phyloP scores from a whole-genome alignment of 495 filamentous ascomycete species.

The Hypomontagnella monticulosa region DNA sequence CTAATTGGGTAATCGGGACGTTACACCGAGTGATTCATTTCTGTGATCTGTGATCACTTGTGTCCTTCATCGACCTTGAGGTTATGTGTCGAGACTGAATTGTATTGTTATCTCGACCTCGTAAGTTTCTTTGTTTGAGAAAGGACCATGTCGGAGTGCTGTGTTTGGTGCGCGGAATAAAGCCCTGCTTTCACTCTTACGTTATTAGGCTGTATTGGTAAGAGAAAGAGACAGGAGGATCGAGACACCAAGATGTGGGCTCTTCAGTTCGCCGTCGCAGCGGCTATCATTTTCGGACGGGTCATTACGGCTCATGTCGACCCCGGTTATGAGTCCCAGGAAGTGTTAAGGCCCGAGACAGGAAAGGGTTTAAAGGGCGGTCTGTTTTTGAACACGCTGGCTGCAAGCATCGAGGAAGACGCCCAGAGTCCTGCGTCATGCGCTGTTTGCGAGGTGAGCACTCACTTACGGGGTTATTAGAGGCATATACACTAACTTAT shows the following conservation, averaged over 20 bases:
- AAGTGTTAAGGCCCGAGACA: conserved; percentile 5
- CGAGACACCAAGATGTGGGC: conserved; percentile 20
- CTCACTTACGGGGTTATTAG: background rate
- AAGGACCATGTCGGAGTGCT: too few relatives aligned
- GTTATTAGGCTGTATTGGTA: background rate
- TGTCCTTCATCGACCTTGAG: too few relatives aligned
- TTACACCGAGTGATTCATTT: too few relatives aligned
- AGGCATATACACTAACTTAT: conserved; percentile 12
- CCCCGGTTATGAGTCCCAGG: conserved; percentile 9
- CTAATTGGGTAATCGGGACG: background rate
- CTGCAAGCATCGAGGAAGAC: conserved; percentile 47
- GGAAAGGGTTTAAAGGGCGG: background rate
- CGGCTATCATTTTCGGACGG: background rate
- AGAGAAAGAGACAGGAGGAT: background rate
- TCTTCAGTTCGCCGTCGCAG: conserved; percentile 4
- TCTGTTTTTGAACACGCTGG: conserved; percentile 15
- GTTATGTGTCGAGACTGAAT: too few relatives aligned
- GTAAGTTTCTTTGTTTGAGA: too few relatives aligned
- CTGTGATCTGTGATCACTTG: too few relatives aligned
- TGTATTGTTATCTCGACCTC: too few relatives aligned
- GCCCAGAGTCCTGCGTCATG: conserved; percentile 58
- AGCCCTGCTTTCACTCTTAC: too few relatives aligned
- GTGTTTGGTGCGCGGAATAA: too few relatives aligned
- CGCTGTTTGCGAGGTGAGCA: conserved; percentile 57
- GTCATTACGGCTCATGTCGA: background rate